These are phyloP conservation scores for Lanmaoa rubissima DNA, from an alignment of 768 basidiomycete species.

Conservation along the genomic window DNA sequence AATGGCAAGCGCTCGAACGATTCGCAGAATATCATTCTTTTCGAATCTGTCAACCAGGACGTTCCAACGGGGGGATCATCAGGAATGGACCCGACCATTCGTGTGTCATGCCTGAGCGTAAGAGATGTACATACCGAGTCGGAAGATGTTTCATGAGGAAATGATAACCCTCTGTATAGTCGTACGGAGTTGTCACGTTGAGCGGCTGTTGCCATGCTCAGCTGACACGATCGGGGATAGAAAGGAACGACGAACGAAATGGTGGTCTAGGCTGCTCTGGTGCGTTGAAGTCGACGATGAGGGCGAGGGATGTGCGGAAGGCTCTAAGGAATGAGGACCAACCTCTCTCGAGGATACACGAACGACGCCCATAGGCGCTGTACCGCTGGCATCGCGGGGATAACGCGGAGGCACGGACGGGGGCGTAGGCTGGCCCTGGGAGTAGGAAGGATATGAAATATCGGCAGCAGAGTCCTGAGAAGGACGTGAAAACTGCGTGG, in stretches of 20 bases:
- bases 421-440: slow-evolving; percentile 26
- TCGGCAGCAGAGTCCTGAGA: slow-evolving; percentile 37
- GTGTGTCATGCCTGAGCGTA: slow-evolving; percentile 34
- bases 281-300: slow-evolving; percentile 43
- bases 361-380: slow-evolving; percentile 36
- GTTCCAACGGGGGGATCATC: slow-evolving; percentile 35
- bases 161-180: slow-evolving; percentile 96
- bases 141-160: slow-evolving; percentile 94
- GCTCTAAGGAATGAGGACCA: slow-evolving; percentile 25
- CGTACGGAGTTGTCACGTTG: slow-evolving; percentile 71
- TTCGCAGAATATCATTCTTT: slow-evolving; percentile 91
- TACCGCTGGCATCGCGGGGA: slow-evolving; percentile 46
- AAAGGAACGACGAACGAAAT: slow-evolving; percentile 25
- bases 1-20: slow-evolving; percentile 91
- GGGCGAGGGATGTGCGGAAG: slow-evolving; percentile 38
- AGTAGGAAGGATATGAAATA: slow-evolving; percentile 34
- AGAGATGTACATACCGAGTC: slow-evolving; percentile 59
- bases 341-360: slow-evolving; percentile 27
- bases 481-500: slow-evolving; percentile 32
- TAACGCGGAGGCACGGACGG: slow-evolving; percentile 41
- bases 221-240: slow-evolving; percentile 33
- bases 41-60: slow-evolving; percentile 67
- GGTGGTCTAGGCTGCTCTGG: slow-evolving; percentile 35
- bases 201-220: slow-evolving; percentile 63
- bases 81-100: slow-evolving; percentile 39